A percentile compares a stretch with the other conserved stretches of the same genome.
phyloP scores from a whole-genome alignment of 139 green algal species.

The Raphidocelis subcapitata region DNA sequence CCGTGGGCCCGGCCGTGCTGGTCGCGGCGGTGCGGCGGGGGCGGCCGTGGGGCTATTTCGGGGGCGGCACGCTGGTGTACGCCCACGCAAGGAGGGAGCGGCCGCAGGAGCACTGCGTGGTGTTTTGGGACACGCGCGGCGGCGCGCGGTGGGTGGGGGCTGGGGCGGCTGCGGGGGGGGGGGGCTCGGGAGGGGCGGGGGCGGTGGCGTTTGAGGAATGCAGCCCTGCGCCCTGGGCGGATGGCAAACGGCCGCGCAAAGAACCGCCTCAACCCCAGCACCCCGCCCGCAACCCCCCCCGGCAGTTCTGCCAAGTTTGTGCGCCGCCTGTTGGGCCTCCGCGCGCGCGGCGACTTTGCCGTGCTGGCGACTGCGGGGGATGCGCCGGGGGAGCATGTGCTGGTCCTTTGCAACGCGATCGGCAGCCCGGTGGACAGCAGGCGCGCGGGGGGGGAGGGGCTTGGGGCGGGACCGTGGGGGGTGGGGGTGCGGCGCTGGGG shows the following conservation, averaged over 20 bases:
- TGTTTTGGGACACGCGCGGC: constrained; percentile 74
- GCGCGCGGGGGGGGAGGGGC: too few species aligned
- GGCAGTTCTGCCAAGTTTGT: constrained; percentile 73
- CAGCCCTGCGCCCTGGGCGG: too few species aligned
- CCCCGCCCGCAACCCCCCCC: constrained; percentile 10
- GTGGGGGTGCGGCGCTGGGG: too few species aligned
- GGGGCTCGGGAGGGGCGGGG: too few species aligned
- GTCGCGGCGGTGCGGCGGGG: constrained; percentile 70
- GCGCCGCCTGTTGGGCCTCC: constrained; percentile 62
- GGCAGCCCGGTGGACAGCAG: constrained; percentile 78
- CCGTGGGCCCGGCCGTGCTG: constrained; percentile 75
- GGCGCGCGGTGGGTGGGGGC: not conserved
- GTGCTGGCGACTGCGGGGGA: constrained; percentile 64
- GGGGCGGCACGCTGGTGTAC: constrained; percentile 79
- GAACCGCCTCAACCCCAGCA: too few species aligned
- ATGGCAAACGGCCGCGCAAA: too few species aligned
- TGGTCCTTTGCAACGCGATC: constrained; percentile 87
- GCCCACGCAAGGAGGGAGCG: constrained; percentile 68
- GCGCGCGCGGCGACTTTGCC: constrained; percentile 50
- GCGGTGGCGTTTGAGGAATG: too few species aligned
- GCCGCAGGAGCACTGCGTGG: constrained; percentile 61
- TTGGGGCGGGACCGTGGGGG: too few species aligned
- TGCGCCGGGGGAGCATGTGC: constrained; percentile 61
- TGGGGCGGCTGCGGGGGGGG: too few species aligned
- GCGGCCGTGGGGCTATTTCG: constrained; percentile 72